Conservation (phyloP, 2,329 filamentous ascomycete genomes). For the Diplodia seriata region DNA sequence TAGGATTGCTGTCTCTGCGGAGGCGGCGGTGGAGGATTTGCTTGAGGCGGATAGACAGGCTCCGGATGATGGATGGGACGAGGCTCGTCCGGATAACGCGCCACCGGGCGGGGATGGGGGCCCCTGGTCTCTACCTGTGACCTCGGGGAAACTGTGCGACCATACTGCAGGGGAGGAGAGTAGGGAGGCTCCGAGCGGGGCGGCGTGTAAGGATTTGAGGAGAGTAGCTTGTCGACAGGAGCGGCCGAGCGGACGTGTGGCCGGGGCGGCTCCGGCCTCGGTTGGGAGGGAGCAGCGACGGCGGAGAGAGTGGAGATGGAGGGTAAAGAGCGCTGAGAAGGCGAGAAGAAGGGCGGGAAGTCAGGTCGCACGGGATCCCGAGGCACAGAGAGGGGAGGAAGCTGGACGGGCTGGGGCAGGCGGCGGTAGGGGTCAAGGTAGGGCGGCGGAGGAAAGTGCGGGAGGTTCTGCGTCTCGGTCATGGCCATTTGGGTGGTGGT, state of each 20-base stretch:
- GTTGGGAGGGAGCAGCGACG: constrained; percentile 29
- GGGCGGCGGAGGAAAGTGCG: constrained; percentile 49
- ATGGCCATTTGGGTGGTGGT: constrained; percentile 46
- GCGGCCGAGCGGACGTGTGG: constrained; percentile 42
- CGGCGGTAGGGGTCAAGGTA: constrained; percentile 51
- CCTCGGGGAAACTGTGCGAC: constrained; percentile 47
- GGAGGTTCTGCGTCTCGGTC: constrained; percentile 55
- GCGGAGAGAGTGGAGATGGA: constrained; percentile 45
- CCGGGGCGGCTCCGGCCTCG: constrained; percentile 38
- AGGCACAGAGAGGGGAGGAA: constrained; percentile 50
- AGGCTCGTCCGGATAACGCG: constrained; percentile 44
- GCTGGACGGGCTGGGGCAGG: constrained; percentile 50
- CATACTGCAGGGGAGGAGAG: constrained; percentile 39
- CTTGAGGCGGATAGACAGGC: constrained; percentile 45
- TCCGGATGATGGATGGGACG: constrained; percentile 45
- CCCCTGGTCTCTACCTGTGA: constrained; percentile 37
- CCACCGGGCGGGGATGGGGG: constrained; percentile 16
- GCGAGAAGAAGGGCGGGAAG: constrained; percentile 42
- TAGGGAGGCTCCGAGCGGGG: constrained; percentile 50
- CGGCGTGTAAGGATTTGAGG: constrained; percentile 48
- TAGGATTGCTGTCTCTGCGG: constrained; percentile 25
- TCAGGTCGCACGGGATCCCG: constrained; percentile 46
- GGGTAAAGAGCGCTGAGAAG: constrained; percentile 46
- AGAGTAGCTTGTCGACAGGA: constrained; percentile 47
- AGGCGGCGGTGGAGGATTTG: constrained; percentile 41